These are phyloP conservation scores for Macrotyloma uniflorum DNA, from an alignment of 306 rosid species.

Conservation along the genomic window DNA sequence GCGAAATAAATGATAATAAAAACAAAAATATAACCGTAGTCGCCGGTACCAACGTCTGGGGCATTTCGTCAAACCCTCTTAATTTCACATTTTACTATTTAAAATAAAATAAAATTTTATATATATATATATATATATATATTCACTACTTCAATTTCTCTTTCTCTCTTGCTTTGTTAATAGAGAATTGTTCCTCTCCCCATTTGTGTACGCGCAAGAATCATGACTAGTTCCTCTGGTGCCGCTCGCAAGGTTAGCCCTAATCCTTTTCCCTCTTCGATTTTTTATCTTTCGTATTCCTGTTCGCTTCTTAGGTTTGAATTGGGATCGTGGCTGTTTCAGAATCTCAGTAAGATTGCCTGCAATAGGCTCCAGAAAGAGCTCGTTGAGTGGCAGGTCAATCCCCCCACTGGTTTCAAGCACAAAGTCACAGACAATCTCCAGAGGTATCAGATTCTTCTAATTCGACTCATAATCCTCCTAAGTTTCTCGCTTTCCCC, in stretches of 20 bases:
- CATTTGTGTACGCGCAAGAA: conserved; percentile 44
- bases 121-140: not conserved
- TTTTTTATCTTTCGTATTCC: not conserved
- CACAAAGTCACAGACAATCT: conserved; percentile 98
- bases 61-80: conserved; percentile 46
- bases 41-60: conserved; percentile 45
- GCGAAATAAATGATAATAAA: not conserved
- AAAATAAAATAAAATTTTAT: no score
- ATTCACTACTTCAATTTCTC: not conserved
- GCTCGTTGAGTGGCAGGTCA: conserved; percentile 97
- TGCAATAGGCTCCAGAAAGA: conserved; percentile 99
- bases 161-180: conserved; percentile 14
- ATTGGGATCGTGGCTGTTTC: conserved; percentile 24
- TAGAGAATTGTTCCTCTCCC: conserved; percentile 25
- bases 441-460: conserved; percentile 66
- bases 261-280: not conserved
- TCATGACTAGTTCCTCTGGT: conserved; percentile 96
- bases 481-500: not conserved
- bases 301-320: not conserved
- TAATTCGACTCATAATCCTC: not conserved
- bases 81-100: conserved; percentile 10
- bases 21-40: conserved; percentile 40
- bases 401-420: conserved; percentile 92
- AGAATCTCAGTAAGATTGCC: conserved; percentile 97
- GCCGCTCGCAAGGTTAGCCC: conserved; percentile 82